Conservation (phyloP, 352 stramenopile species). For the Salisapilia sapeloensis region DNA sequence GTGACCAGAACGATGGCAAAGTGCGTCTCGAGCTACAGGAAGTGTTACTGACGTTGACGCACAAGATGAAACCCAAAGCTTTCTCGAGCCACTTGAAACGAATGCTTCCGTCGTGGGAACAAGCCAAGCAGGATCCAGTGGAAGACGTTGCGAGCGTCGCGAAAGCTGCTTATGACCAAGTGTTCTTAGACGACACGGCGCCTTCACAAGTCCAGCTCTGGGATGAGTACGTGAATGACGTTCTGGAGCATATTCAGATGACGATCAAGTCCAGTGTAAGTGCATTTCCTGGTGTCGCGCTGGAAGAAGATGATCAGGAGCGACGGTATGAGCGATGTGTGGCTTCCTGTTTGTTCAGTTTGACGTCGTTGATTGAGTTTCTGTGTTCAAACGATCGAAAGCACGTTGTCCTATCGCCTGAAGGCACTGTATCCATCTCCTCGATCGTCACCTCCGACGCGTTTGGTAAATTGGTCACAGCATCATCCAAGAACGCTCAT, state of each 20-base stretch:
- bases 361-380: background rate
- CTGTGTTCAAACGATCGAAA: conserved; percentile 12
- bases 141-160: conserved; percentile 27
- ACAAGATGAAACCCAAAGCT: conserved; percentile 49
- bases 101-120: conserved; percentile 58
- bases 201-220: conserved; percentile 8
- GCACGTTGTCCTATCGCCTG: conserved; percentile 36
- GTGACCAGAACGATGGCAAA: conserved; percentile 71
- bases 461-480: conserved; percentile 30
- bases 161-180: conserved; percentile 23
- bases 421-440: conserved; percentile 17
- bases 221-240: conserved; percentile 14
- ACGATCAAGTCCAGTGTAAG: conserved; percentile 18
- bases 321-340: conserved; percentile 18
- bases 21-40: conserved; percentile 63
- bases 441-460: conserved; percentile 36
- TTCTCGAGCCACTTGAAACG: conserved; percentile 54
- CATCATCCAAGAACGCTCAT: conserved; percentile 54
- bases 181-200: conserved; percentile 23
- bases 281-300: conserved; percentile 34
- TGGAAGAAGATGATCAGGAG: conserved; percentile 47
- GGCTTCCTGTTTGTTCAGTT: background rate
- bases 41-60: conserved; percentile 29
- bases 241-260: conserved; percentile 12
- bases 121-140: conserved; percentile 67